phyloP scores from a whole-genome alignment of 495 filamentous ascomycete species.

The Neurospora sp. region DNA sequence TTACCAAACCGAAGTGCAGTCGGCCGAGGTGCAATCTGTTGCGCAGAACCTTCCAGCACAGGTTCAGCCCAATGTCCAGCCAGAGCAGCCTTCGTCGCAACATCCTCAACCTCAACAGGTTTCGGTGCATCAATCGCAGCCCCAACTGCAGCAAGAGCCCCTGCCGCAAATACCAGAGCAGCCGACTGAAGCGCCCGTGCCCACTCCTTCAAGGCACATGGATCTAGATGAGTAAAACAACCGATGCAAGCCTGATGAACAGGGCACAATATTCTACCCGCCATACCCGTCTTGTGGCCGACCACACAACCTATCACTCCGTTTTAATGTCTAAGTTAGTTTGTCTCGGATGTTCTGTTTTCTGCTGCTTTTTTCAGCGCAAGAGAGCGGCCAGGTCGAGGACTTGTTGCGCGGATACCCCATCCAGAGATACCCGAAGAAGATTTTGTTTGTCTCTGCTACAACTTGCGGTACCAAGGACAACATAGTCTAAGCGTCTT shows the following conservation, averaged over 20 bases:
- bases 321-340: neutral
- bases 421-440: neutral
- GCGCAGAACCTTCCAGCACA: neutral
- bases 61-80: neutral
- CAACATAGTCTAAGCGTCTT: neutral
- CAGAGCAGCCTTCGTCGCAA: neutral
- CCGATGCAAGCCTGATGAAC: neutral
- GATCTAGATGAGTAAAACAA: neutral
- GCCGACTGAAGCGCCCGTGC: neutral
- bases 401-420: neutral
- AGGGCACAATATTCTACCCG: neutral
- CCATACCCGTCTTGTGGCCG: neutral
- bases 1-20: neutral
- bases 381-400: neutral
- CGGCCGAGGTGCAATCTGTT: neutral
- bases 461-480: neutral
- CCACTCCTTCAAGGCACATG: neutral
- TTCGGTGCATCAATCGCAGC: neutral
- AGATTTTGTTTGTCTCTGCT: neutral
- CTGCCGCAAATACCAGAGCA: neutral
- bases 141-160: neutral
- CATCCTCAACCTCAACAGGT: neutral
- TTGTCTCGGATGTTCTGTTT: neutral
- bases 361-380: neutral
- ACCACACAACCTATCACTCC: neutral